These are phyloP conservation scores for Parascedosporium putredinis DNA, from an alignment of 2,329 filamentous ascomycete genomes.

Conservation along the genomic window DNA sequence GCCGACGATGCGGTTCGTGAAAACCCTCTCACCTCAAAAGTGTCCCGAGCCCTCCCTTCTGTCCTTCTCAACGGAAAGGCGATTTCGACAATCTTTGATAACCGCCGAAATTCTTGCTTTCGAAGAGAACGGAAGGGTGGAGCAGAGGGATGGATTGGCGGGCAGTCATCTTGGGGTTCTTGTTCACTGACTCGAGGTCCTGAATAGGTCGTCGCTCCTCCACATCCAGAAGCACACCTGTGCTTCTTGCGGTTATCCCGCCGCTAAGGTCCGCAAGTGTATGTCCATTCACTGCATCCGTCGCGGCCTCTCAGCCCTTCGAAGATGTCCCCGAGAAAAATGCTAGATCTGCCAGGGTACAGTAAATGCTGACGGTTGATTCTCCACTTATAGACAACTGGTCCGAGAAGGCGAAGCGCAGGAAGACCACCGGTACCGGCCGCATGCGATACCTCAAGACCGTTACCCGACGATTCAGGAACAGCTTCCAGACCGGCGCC, in stretches of 20 bases:
- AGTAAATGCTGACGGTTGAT: background rate
- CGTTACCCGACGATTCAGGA: slow-evolving; percentile 89
- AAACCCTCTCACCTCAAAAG: slow-evolving; percentile 7
- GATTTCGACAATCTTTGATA: slow-evolving; percentile 1
- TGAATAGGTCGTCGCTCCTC: slow-evolving; percentile 79
- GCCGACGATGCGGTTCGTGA: slow-evolving; percentile 91
- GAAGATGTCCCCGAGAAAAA: too few relatives aligned
- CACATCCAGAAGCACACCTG: slow-evolving; percentile 99
- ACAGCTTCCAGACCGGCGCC: slow-evolving; percentile 87
- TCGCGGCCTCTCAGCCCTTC: background rate
- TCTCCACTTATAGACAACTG: slow-evolving; percentile 69
- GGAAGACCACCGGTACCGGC: slow-evolving; percentile 97
- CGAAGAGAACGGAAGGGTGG: background rate
- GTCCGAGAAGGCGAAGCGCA: slow-evolving; percentile 99
- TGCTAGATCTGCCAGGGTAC: too few relatives aligned
- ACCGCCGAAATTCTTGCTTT: background rate
- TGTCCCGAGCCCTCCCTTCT: background rate
- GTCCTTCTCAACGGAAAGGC: background rate
- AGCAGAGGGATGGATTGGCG: background rate
- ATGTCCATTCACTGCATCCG: slow-evolving; percentile 40
- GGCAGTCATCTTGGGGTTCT: background rate
- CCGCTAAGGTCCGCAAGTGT: slow-evolving; percentile 98
- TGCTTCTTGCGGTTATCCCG: slow-evolving; percentile 87
- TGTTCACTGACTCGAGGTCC: background rate
- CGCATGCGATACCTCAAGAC: slow-evolving; percentile 92